phyloP scores from a whole-genome alignment of 2,329 filamentous ascomycete genomes.

The Septoria linicola region DNA sequence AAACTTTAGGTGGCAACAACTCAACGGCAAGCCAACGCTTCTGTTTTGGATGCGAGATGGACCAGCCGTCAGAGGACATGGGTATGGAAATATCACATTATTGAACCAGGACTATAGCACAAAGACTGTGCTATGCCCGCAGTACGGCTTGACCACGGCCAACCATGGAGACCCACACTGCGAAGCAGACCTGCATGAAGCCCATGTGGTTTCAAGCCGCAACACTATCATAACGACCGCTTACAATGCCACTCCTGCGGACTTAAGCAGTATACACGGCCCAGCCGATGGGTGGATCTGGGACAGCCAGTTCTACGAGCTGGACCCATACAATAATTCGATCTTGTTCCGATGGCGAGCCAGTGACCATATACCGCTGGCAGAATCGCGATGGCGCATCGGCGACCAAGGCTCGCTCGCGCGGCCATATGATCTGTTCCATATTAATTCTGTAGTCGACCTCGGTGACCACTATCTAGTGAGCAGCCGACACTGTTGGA shows the following conservation, averaged over 20 bases:
- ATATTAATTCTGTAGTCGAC: conserved; percentile 32
- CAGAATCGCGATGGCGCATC: conserved; percentile 16
- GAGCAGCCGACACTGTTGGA: conserved; percentile 30
- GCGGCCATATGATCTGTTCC: conserved; percentile 31
- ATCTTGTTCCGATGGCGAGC: conserved; percentile 46
- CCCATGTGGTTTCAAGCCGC: conserved; percentile 31
- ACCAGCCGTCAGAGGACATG: conserved; percentile 24
- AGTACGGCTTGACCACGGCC: conserved; percentile 14
- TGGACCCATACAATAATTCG: conserved; percentile 44
- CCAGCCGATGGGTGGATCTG: conserved; percentile 38
- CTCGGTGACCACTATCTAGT: conserved; percentile 30
- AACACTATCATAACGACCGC: conserved; percentile 36
- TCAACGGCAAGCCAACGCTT: conserved; percentile 19
- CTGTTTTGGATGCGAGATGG: conserved; percentile 26
- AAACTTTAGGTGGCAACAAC: conserved; percentile 25
- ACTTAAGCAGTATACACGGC: conserved; percentile 39
- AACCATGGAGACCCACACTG: conserved; percentile 18
- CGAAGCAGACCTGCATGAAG: conserved; percentile 39
- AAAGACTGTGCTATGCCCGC: conserved; percentile 17
- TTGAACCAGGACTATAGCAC: conserved; percentile 25
- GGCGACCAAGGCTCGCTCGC: conserved; percentile 1
- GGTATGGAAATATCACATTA: conserved; percentile 30
- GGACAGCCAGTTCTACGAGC: conserved; percentile 45
- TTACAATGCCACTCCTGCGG: conserved; percentile 35
- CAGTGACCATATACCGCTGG: conserved; percentile 36